phyloP scores from a whole-genome alignment of 768 basidiomycete genomes.

The Chalciporus pseudorubinellus region DNA sequence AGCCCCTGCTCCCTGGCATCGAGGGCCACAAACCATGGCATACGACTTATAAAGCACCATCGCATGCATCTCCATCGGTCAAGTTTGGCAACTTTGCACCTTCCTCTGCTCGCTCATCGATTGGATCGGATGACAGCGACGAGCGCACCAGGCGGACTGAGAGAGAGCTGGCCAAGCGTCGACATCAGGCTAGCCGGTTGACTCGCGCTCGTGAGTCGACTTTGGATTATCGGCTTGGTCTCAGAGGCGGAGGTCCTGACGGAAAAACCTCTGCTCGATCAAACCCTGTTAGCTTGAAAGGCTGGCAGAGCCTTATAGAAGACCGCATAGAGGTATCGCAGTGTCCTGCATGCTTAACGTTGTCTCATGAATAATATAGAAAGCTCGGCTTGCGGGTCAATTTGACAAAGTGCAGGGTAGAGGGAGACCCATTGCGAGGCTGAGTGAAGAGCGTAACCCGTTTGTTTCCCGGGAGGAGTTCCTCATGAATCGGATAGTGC shows the following conservation, averaged over 20 bases:
- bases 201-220: conserved; percentile 67
- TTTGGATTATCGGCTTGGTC: conserved; percentile 72
- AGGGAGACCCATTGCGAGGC: conserved; percentile 46
- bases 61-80: conserved; percentile 51
- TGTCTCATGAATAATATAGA: conserved; percentile 36
- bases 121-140: conserved; percentile 24
- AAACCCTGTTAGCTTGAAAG: conserved; percentile 65
- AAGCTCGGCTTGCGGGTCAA: conserved; percentile 61
- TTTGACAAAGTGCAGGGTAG: conserved; percentile 74
- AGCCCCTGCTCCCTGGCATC: conserved; percentile 52
- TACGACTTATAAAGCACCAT: conserved; percentile 61
- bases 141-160: conserved; percentile 44
- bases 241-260: conserved; percentile 32
- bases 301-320: conserved; percentile 74
- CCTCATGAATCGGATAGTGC: conserved; percentile 82
- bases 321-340: conserved; percentile 70
- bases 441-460: conserved; percentile 52
- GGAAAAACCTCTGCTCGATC: conserved; percentile 26
- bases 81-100: conserved; percentile 48
- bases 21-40: conserved; percentile 68
- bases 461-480: conserved; percentile 77
- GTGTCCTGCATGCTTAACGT: background rate
- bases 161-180: conserved; percentile 51
- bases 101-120: conserved; percentile 13
- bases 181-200: conserved; percentile 53